phyloP scores from a whole-genome alignment of 768 basidiomycete species.

The Macrolepiota albuminosa region DNA sequence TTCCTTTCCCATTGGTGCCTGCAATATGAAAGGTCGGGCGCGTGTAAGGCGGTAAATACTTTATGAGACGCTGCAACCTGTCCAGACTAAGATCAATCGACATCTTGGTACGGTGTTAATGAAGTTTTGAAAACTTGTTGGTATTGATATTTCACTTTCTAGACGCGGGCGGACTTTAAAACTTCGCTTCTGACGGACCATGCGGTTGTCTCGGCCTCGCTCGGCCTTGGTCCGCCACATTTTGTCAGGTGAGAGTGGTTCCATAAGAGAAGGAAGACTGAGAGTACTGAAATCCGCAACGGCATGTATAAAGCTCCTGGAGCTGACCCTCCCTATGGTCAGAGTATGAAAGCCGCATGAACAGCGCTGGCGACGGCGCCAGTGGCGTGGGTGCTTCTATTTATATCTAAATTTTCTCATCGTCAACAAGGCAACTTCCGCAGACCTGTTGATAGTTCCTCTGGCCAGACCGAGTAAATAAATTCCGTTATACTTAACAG shows the following conservation, averaged over 20 bases:
- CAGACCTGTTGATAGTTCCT: neutral
- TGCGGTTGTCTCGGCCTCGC: neutral
- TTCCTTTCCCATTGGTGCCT: constrained; percentile 98
- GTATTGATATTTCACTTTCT: neutral
- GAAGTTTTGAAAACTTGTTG: neutral
- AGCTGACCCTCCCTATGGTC: neutral
- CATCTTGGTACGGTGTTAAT: constrained; percentile 27
- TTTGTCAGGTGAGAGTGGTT: neutral
- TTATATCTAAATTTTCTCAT: neutral
- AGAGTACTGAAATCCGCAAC: neutral
- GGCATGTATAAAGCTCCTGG: neutral
- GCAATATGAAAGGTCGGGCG: constrained; percentile 88
- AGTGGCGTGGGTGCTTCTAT: neutral
- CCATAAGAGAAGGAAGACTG: neutral
- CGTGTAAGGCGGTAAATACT: constrained; percentile 53
- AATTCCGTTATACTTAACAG: neutral
- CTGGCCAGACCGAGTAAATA: neutral
- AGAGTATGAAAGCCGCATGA: neutral
- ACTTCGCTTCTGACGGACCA: neutral
- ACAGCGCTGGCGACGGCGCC: neutral
- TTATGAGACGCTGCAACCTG: constrained; percentile 49
- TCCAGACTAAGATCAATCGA: constrained; percentile 68
- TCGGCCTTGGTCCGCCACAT: neutral
- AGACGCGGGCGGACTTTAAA: neutral
- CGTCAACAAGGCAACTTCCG: neutral